phyloP scores from a whole-genome alignment of 495 filamentous ascomycete species.

The Neurospora sp. region DNA sequence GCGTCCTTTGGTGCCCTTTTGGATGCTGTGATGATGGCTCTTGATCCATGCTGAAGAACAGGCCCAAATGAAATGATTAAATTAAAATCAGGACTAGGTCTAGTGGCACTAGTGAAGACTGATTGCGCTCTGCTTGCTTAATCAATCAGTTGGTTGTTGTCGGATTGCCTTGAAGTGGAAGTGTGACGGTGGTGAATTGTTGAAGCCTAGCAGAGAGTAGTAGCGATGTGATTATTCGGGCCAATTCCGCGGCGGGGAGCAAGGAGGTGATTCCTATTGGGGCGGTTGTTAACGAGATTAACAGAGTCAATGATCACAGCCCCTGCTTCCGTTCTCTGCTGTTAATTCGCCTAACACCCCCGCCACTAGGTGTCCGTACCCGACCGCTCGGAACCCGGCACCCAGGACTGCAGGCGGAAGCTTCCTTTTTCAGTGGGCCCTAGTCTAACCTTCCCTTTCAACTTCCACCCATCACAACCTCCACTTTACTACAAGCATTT shows the following conservation, averaged over 20 bases:
- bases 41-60: slow-evolving; percentile 23
- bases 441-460: not conserved
- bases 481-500: not conserved
- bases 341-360: not conserved
- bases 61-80: not conserved
- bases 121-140: not conserved
- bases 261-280: not conserved
- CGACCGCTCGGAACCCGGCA: too few species aligned
- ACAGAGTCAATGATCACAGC: not conserved
- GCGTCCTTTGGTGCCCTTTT: slow-evolving; percentile 28
- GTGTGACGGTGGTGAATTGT: not conserved
- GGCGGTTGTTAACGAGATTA: not conserved
- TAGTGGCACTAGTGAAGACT: not conserved
- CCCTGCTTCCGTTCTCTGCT: not conserved
- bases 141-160: not conserved
- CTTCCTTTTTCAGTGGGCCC: not conserved
- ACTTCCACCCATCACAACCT: not conserved
- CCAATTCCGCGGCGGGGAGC: not conserved
- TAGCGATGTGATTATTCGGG: not conserved
- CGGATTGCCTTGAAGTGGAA: not conserved
- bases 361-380: too few species aligned
- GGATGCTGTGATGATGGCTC: slow-evolving; percentile 3
- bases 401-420: not conserved
- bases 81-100: not conserved
- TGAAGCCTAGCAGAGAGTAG: not conserved